Base-by-base conservation (phyloP, 352 stramenopile species). In the Pythium monospermum region DNA sequence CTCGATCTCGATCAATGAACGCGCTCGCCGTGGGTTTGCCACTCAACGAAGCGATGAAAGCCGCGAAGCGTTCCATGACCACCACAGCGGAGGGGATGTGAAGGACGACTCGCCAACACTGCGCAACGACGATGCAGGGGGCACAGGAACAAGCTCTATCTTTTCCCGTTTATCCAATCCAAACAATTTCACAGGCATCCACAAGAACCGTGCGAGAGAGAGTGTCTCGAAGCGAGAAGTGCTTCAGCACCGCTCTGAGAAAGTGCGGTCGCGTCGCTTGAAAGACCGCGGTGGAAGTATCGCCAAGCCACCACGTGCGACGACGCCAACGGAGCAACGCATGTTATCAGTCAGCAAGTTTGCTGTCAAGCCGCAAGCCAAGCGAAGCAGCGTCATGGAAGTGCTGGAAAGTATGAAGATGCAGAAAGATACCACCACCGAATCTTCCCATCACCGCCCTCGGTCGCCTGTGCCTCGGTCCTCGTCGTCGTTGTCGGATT, bases 171-270 rank as follows among this genome's bases (percentile, higher is more conserved):
- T 94, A 5, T 85, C 84, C 0, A 93, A 94, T 32, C 84, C 84
- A 36, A 91, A 64, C 25, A 94, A 92, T 49, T 94, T 94, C 31
- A 94, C 84, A 18, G 84, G 84, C 16, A 94, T 91, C 50, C 84
- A 94, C 72, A 91, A 91, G 62, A 90, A 91, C 40, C 81, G 84
- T 4, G 74, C 87, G 28, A 63, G 72, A 30, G 83, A 94, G 46
- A 91, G 78, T 66, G 77, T 74, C 32, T 73, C 71, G 6, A 94
- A 94, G 63, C 76, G 83, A 31, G 83, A 94, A 48, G 65, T 92
- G 40, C 33, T 94, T 8, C 83, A 94, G 44, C 82, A 66, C 41
- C 76, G 78, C 11, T 77, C 71, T 2, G 79, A 94, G 46, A 76
- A 76, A 16, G 83, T 90, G 52, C 81, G 83, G 4, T 76, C 75